phyloP scores from a whole-genome alignment of 23 red algal species.

The Gracilaria caudata region DNA sequence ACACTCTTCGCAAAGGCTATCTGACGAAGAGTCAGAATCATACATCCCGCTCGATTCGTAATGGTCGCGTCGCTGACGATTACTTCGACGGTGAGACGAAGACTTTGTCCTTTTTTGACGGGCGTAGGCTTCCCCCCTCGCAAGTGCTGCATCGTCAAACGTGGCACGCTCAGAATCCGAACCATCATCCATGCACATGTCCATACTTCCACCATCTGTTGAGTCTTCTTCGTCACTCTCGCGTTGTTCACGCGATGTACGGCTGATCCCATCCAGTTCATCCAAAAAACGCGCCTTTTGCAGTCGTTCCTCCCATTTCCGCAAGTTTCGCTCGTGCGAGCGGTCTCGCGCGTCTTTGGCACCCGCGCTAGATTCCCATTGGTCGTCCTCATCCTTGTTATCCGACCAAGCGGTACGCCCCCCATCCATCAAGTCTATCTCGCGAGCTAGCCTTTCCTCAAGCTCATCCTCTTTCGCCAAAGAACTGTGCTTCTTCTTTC shows the following conservation, averaged over 20 bases:
- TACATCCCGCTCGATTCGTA: conserved; percentile 22
- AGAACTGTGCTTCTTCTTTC: background rate
- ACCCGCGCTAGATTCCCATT: background rate
- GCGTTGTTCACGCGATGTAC: background rate
- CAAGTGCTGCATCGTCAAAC: conserved; percentile 40
- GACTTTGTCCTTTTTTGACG: conserved; percentile 6
- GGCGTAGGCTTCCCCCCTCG: conserved; percentile 2
- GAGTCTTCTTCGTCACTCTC: background rate
- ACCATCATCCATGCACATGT: conserved; percentile 35
- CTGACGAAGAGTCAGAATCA: conserved; percentile 31
- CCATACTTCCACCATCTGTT: conserved; percentile 16
- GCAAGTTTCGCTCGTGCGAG: background rate
- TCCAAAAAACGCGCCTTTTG: conserved; percentile 1
- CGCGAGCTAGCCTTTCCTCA: conserved; percentile 12
- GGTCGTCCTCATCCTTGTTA: background rate
- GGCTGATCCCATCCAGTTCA: conserved; percentile 25
- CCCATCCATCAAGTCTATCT: background rate
- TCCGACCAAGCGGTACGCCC: background rate
- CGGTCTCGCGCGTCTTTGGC: background rate
- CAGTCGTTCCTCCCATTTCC: background rate
- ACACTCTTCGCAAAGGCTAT: conserved; percentile 31
- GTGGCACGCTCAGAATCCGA: conserved; percentile 56
- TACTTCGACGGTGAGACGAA: background rate
- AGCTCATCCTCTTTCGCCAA: background rate
- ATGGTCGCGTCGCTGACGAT: background rate